Evolutionary conservation across 164 flowering plant genomes (phyloP).

Genomic region (Liriodendron chinense): DNA sequence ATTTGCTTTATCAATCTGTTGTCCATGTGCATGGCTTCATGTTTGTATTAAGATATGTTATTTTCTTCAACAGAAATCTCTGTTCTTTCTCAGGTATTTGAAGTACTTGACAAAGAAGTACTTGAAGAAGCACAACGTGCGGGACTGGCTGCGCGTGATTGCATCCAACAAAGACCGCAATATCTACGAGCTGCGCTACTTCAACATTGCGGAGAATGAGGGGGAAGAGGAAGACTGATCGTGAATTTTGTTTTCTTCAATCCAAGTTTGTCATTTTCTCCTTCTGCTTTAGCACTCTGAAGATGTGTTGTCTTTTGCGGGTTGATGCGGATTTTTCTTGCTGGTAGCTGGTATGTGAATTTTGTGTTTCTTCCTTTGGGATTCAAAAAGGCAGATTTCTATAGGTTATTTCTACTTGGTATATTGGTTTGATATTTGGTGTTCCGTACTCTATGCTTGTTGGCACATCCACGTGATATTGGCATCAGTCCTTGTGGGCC

Average conservation of each 20-base stretch:
- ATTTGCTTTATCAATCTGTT: too few species aligned
- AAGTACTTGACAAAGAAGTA: conserved; percentile 76
- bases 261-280: not conserved
- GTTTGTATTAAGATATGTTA: too few species aligned
- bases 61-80: too few species aligned
- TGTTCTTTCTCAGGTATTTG: conserved; percentile 40
- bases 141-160: conserved; percentile 78
- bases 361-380: not conserved
- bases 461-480: too few species aligned
- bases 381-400: too few species aligned
- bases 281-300: not conserved
- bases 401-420: too few species aligned
- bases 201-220: conserved; percentile 79
- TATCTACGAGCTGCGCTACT: conserved; percentile 72
- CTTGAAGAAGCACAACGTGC: conserved; percentile 72
- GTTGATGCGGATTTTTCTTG: not conserved
- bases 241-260: not conserved
- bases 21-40: not conserved
- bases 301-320: not conserved
- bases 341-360: not conserved
- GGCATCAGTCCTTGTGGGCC: too few species aligned
- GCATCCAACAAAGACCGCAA: conserved; percentile 72
- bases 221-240: conserved; percentile 50
- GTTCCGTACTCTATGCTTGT: too few species aligned
- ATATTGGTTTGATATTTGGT: too few species aligned